Evolutionary conservation across 2,329 filamentous ascomycete genomes (phyloP).

Genomic region (Colletotrichum sublineola): DNA sequence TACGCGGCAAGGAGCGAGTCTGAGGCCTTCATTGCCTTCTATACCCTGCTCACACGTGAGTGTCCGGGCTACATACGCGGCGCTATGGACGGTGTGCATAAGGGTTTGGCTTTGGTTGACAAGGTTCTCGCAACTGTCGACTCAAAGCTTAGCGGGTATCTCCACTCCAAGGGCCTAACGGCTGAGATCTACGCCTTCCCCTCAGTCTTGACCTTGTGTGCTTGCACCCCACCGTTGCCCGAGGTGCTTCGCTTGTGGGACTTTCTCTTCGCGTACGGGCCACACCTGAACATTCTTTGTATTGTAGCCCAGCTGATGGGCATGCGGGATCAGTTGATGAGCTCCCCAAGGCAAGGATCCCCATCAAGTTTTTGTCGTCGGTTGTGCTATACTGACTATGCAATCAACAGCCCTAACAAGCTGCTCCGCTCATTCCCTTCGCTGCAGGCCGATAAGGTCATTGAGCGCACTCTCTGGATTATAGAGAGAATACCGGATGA

Average conservation of each 20-base stretch:
- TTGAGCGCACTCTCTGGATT: constrained; percentile 86
- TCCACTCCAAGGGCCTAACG: constrained; percentile 87
- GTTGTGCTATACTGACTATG: constrained; percentile 19
- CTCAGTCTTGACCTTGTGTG: constrained; percentile 92
- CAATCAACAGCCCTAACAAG: constrained; percentile 83
- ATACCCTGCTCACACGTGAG: constrained; percentile 87
- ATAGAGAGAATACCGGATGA: constrained; percentile 92
- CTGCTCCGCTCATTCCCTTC: constrained; percentile 89
- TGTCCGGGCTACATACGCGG: constrained; percentile 94
- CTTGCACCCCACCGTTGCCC: constrained; percentile 93
- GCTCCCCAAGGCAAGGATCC: constrained; percentile 79
- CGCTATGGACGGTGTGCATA: constrained; percentile 97
- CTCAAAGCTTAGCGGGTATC: constrained; percentile 84
- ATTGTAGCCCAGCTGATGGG: constrained; percentile 95
- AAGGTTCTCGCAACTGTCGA: constrained; percentile 93
- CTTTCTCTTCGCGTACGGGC: constrained; percentile 95
- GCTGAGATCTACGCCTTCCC: constrained; percentile 98
- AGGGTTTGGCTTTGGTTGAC: constrained; percentile 90
- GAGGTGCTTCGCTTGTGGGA: constrained; percentile 97
- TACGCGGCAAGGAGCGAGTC: constrained; percentile 95
- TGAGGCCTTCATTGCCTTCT: constrained; percentile 93
- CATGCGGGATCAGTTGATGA: constrained; percentile 86
- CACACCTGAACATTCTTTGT: constrained; percentile 94
- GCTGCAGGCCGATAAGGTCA: constrained; percentile 85
- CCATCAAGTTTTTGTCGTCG: not conserved